Conservation (phyloP, 2,329 filamentous ascomycete species). For the Alternaria triticina region DNA sequence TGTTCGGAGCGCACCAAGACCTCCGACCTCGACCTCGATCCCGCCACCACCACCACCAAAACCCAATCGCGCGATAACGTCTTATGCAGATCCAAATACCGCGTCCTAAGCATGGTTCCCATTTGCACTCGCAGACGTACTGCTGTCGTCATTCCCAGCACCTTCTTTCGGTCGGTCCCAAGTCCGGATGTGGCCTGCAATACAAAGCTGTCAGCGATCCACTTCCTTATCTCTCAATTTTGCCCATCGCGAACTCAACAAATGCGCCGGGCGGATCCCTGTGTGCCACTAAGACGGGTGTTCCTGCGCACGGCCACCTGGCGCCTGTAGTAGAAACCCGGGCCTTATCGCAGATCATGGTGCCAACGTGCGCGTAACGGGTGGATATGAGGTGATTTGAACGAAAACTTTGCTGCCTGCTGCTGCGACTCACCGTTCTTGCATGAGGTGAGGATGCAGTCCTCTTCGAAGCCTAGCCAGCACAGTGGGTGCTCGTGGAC, state of each 20-base stretch:
- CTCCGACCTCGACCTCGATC: not conserved
- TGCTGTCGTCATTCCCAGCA: constrained; percentile 43
- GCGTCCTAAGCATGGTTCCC: constrained; percentile 14
- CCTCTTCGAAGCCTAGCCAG: constrained; percentile 92
- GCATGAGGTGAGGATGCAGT: constrained; percentile 91
- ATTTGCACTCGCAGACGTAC: constrained; percentile 33
- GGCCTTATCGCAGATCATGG: constrained; percentile 30
- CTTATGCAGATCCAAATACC: not conserved
- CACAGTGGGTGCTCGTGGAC: constrained; percentile 86
- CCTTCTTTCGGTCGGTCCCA: constrained; percentile 70
- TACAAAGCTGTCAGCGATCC: constrained; percentile 22
- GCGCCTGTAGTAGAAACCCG: constrained; percentile 20
- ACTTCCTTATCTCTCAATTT: constrained; percentile 23
- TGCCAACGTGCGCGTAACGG: constrained; percentile 11
- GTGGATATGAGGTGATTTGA: constrained; percentile 10
- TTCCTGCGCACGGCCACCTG: constrained; percentile 33
- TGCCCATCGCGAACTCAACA: constrained; percentile 20
- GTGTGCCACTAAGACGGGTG: constrained; percentile 20
- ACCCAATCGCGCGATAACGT: not conserved
- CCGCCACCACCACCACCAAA: not conserved
- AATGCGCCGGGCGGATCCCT: constrained; percentile 9
- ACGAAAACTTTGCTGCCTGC: constrained; percentile 17
- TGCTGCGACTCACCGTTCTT: constrained; percentile 72
- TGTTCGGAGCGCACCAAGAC: not conserved
- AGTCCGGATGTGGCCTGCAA: constrained; percentile 73